These are phyloP conservation scores for Penicillium goetzii DNA, from an alignment of 495 filamentous ascomycete genomes.

Conservation along the genomic window DNA sequence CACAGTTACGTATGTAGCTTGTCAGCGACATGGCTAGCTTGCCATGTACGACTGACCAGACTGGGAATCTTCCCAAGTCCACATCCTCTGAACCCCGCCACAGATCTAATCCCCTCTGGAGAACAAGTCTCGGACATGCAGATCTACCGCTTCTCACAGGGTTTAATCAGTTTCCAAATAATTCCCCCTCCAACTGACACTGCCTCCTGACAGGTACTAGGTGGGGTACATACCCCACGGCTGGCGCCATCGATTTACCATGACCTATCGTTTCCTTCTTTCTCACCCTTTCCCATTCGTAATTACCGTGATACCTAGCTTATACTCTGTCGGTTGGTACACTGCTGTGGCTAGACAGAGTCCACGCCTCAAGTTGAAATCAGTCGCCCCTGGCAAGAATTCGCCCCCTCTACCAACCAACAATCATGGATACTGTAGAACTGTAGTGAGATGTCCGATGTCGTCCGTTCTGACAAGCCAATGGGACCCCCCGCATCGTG, in stretches of 20 bases:
- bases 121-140: neutral
- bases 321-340: neutral
- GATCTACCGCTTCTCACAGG: neutral
- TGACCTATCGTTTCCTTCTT: neutral
- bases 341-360: neutral
- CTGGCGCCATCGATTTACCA: neutral
- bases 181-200: neutral
- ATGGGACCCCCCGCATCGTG: conserved; percentile 10
- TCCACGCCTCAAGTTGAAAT: neutral
- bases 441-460: neutral
- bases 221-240: neutral
- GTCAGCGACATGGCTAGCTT: neutral
- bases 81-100: neutral
- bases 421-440: neutral
- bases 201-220: neutral
- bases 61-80: neutral
- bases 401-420: neutral
- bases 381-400: neutral
- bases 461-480: conserved; percentile 4
- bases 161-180: neutral
- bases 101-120: neutral
- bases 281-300: neutral
- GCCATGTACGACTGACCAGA: neutral
- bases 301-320: neutral
- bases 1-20: neutral